Base-by-base conservation (phyloP, 129 eudicot genomes). In the Silybum marianum region DNA sequence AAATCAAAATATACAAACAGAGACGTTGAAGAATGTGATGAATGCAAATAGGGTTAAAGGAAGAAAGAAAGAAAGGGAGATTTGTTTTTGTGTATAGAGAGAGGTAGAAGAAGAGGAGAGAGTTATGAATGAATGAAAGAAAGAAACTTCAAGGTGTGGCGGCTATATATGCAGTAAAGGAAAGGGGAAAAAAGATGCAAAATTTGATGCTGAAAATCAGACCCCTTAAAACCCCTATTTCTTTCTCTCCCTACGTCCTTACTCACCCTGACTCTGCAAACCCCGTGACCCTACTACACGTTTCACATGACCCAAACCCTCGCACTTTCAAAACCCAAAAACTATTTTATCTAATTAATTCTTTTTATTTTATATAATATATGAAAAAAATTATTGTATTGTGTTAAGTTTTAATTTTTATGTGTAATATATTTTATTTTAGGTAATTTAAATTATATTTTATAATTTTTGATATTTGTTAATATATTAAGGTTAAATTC, bases 161-260 rank as follows among this genome's bases (percentile, higher is more conserved):
- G 84, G 84, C 84, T 81, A 81, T 73, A 73, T 81, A 80, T 79
- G 69, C 34, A 58, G 76, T 9, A 72, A 38, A 72, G 30, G 76
- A 39, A 39, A 72, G 60, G 60, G 36, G 48, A 5, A 26, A 73
- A 25, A 13, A n/a, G 72, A 16, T 38, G 25, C 7, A 40, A 72
- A 54, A 62, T 3, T 18, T 36, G 7, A 14, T 71, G 39, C 73
- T 32, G 36, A 32, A 32, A 32, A 32, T 32, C 14, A 21, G 39
- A 71, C 38, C 19, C 7, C 19, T 9, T 66, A 81, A 81, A 80
- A 81, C 80, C 84, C 84, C 80, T 74, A 65, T 30, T 63, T 73
- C 73, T 32, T 28, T 28, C 30, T 26, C 2, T 80, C 21, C 22
- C 46, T 72, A 22, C 82, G 82, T 79, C 79, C 8, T 74, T 19